Evolutionary conservation across 768 basidiomycete genomes (phyloP).

Genomic region (Cystoderma amianthinum): DNA sequence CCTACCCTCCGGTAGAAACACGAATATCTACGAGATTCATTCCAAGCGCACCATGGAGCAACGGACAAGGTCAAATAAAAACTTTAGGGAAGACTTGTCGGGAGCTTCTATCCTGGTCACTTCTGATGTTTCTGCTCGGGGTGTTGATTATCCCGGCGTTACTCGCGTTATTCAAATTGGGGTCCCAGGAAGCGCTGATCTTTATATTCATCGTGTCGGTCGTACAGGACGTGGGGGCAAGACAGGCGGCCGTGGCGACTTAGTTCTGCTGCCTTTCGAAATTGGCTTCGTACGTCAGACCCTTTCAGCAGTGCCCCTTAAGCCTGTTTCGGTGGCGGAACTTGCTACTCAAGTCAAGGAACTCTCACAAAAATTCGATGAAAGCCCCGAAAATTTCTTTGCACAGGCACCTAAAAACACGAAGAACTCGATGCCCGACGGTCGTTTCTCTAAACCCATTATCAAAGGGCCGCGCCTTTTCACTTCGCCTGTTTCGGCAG

Average conservation of each 20-base stretch:
- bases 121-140: slow-evolving; percentile 85
- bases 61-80: slow-evolving; percentile 49
- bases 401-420: not conserved
- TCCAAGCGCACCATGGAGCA: slow-evolving; percentile 59
- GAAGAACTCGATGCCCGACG: not conserved
- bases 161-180: slow-evolving; percentile 91
- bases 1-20: slow-evolving; percentile 45
- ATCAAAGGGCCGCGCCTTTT: slow-evolving; percentile 8
- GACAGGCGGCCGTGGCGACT: slow-evolving; percentile 62
- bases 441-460: not conserved
- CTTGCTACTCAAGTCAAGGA: slow-evolving; percentile 35
- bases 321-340: slow-evolving; percentile 43
- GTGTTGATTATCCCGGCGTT: slow-evolving; percentile 84
- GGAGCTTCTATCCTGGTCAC: slow-evolving; percentile 66
- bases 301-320: slow-evolving; percentile 64
- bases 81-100: slow-evolving; percentile 49
- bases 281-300: slow-evolving; percentile 55
- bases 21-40: slow-evolving; percentile 75
- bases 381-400: slow-evolving; percentile 28
- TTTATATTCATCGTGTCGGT: slow-evolving; percentile 84
- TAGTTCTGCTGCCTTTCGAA: slow-evolving; percentile 80
- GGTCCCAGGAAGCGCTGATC: slow-evolving; percentile 57
- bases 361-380: slow-evolving; percentile 44
- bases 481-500: slow-evolving; percentile 6
- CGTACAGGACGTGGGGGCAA: slow-evolving; percentile 70